Evolutionary conservation across 2,329 filamentous ascomycete genomes (phyloP).

Genomic region (Penicillium concentricum): DNA sequence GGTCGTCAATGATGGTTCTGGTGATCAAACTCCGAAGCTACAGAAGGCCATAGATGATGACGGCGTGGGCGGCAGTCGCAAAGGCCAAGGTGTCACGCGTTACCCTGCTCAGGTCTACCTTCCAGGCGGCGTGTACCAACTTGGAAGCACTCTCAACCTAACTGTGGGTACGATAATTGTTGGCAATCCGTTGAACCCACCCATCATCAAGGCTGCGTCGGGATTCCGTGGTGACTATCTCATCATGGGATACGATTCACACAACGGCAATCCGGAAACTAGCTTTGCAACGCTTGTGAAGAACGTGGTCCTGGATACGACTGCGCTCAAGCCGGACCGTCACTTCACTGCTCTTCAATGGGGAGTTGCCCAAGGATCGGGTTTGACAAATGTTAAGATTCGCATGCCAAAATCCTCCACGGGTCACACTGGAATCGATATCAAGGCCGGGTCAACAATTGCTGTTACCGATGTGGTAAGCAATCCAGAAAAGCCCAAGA

Average conservation of each 20-base stretch:
- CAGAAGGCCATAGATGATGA: constrained; percentile 32
- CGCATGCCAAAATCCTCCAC: constrained; percentile 31
- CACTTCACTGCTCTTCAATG: constrained; percentile 33
- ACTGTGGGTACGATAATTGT: constrained; percentile 33
- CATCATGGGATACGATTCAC: constrained; percentile 28
- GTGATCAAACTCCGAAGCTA: constrained; percentile 25
- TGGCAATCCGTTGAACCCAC: constrained; percentile 32
- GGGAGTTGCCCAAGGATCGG: constrained; percentile 35
- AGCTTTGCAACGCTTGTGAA: constrained; percentile 35
- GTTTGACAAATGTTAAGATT: constrained; percentile 33
- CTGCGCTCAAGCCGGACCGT: constrained; percentile 16
- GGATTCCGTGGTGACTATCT: constrained; percentile 29
- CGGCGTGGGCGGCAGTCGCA: constrained; percentile 25
- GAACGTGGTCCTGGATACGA: constrained; percentile 35
- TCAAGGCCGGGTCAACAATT: constrained; percentile 26
- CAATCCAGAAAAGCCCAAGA: not conserved
- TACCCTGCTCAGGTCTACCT: constrained; percentile 32
- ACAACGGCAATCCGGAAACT: constrained; percentile 25
- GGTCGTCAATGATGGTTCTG: constrained; percentile 25
- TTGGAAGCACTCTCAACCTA: constrained; percentile 26
- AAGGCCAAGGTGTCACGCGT: constrained; percentile 24
- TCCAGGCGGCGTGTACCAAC: constrained; percentile 28
- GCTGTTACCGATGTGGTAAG: constrained; percentile 29
- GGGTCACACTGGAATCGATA: constrained; percentile 30
- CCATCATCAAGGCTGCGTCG: constrained; percentile 27